These are phyloP conservation scores for Lepiota brunneoincarnata DNA, from an alignment of 768 basidiomycete genomes.

Conservation along the genomic window DNA sequence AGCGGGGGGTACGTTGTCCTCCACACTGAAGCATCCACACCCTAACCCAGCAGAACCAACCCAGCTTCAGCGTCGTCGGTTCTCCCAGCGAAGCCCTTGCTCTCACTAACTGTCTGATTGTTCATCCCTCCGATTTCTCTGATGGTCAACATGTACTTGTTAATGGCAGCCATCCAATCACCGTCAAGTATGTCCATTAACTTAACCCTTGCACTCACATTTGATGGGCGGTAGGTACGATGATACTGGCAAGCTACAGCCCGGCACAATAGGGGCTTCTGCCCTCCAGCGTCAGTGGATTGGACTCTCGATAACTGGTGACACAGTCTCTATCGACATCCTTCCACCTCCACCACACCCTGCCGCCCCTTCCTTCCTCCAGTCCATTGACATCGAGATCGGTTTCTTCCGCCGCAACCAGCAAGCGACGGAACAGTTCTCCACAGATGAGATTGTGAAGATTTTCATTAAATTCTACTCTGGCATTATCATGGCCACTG, in stretches of 20 bases:
- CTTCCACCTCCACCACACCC: slow-evolving; percentile 53
- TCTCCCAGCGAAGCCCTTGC: slow-evolving; percentile 70
- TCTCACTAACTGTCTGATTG: slow-evolving; percentile 78
- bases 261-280: slow-evolving; percentile 74
- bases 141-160: slow-evolving; percentile 73
- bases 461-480: slow-evolving; percentile 75
- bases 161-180: slow-evolving; percentile 69
- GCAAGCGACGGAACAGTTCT: slow-evolving; percentile 69
- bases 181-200: slow-evolving; percentile 56
- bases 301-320: slow-evolving; percentile 75
- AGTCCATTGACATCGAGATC: slow-evolving; percentile 79
- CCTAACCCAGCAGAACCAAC: slow-evolving; percentile 1
- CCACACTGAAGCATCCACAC: neutral
- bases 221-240: slow-evolving; percentile 56
- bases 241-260: slow-evolving; percentile 65
- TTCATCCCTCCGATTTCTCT: slow-evolving; percentile 73
- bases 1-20: slow-evolving; percentile 22
- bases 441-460: slow-evolving; percentile 80
- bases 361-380: slow-evolving; percentile 58
- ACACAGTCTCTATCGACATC: slow-evolving; percentile 67
- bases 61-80: slow-evolving; percentile 54
- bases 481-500: slow-evolving; percentile 65
- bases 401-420: slow-evolving; percentile 55
- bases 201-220: neutral
- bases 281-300: slow-evolving; percentile 87